phyloP scores from a whole-genome alignment of 805 yeast genomes.

The Kodamaea laetipori region DNA sequence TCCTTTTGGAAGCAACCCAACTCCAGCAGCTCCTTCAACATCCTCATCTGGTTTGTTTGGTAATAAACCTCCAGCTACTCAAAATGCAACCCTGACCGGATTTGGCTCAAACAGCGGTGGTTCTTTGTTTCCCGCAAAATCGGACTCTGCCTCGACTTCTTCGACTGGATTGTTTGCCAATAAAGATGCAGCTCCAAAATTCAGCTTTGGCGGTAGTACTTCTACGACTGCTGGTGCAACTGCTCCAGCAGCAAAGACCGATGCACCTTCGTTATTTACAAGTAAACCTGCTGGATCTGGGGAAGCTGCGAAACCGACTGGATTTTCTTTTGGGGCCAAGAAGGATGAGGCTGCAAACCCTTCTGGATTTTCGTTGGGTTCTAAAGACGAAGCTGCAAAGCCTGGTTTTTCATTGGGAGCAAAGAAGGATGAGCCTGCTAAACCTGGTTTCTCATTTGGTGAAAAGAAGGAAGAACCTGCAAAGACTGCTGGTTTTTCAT shows the following conservation, averaged over 20 bases:
- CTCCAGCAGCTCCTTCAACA: conserved; percentile 1
- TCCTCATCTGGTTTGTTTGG: background rate
- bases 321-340: background rate
- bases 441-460: conserved; percentile 12
- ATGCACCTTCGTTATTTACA: conserved; percentile 11
- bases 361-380: conserved; percentile 9
- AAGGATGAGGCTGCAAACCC: background rate
- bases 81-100: too few relatives aligned
- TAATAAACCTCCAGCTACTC: too few relatives aligned
- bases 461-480: conserved; percentile 17
- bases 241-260: conserved; percentile 9
- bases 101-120: too few relatives aligned
- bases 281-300: conserved; percentile 11
- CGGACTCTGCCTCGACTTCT: background rate
- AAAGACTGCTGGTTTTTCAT: conserved; percentile 18
- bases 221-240: background rate
- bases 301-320: conserved; percentile 2
- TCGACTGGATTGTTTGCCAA: conserved; percentile 3
- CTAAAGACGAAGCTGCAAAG: conserved; percentile 12
- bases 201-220: too few relatives aligned
- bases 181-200: background rate
- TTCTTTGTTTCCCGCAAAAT: too few relatives aligned
- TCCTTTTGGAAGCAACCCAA: background rate
- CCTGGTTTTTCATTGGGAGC: conserved; percentile 8
- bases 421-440: conserved; percentile 5